Evolutionary conservation across 1,139 yeast genomes (phyloP), one percentile per base, ranked within the genome.

Genomic region (Pichia sp.): DNA sequence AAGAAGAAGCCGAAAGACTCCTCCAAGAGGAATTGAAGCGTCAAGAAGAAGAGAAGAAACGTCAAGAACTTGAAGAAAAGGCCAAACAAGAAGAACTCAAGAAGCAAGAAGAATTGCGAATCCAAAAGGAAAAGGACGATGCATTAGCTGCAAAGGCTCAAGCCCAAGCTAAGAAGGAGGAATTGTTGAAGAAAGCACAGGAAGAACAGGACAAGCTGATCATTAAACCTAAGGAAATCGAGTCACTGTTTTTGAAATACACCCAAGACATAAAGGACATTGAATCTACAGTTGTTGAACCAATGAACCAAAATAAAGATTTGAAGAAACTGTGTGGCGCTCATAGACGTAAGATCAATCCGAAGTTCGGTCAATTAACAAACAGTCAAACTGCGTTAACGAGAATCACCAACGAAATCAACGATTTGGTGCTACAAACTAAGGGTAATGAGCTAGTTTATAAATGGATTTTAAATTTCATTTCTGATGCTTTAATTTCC

Each of bases 281-380:
- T 52, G 87, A 89, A 58, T 55, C 58, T 1, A 70, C 75, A 21
- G 74, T 91, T 33, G 83, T 79, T 9, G 72, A 68, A 34, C 75
- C 83, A 8, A 69, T 81, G 49, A 69, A 72, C 28, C 60, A 74
- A 42, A 73, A 76, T 52, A 71, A 71, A 50, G 67, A 66, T 18
- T 68, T 75, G 22, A 74, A 76, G 27, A 62, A 66, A 57, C 54
- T 69, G 27, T 74, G 72, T 49, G 70, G 68, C 30, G 67, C 71
- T 14, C 74, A 75, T 46, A 84, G 85, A 61, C 72, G 97, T 46
- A 81, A 83, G 58, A 79, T 93, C 55, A 89, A 89, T 59, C 95
- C 96, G 5, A 85, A 84, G 59, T 81, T 94, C 56, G 98, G 99
- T 12, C 98, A 93, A 67, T 71, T 94, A 50, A 89, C 97, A 1